Evolutionary conservation across 75 land plant species (phyloP), one percentile per base, ranked within the genome.

Genomic region (Azolla pinnata): DNA sequence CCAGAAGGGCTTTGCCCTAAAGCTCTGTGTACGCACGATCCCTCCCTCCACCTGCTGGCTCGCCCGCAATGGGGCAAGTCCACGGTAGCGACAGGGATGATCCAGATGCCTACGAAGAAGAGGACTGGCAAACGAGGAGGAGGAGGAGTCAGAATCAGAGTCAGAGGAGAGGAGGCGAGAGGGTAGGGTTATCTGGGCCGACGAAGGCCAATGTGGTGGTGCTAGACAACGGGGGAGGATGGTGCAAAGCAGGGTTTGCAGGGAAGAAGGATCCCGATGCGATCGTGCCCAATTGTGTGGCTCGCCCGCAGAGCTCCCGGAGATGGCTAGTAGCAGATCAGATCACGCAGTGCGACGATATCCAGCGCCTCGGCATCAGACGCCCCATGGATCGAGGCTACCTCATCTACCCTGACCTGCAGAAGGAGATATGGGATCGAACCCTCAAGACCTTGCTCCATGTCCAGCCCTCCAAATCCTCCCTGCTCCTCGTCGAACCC

Each of bases 171-270:
- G n/a, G n/a, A n/a, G n/a, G n/a, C n/a, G n/a, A n/a, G n/a, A n/a
- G n/a, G n/a, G n/a, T n/a, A n/a, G n/a, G n/a, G n/a, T n/a, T n/a
- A n/a, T n/a, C n/a, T n/a, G n/a, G n/a, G n/a, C n/a, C n/a, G n/a
- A n/a, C n/a, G n/a, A n/a, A n/a, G n/a, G n/a, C n/a, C n/a, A n/a
- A n/a, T n/a, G n/a, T n/a, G 69, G 85, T 75, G 30, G 73, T 73
- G 24, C 47, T 93, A 18, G 98, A 93, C 85, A 93, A 88, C 69
- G 98, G 98, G 26, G 98, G 74, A 34, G 98, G 87, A 31, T 73
- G 61, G 14, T 63, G 77, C 70, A 93, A 93, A 56, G 95, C 95
- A 31, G 98, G 98, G 1, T 55, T 81, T 34, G 98, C 81, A 30
- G 98, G 98, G 42, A 79, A 87, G 31, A 50, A 67, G n/a, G 79